A percentile compares a stretch with the other conserved stretches of the same genome.
Conservation (phyloP, 2,329 filamentous ascomycete genomes). For the Elsinoe ampelina region DNA sequence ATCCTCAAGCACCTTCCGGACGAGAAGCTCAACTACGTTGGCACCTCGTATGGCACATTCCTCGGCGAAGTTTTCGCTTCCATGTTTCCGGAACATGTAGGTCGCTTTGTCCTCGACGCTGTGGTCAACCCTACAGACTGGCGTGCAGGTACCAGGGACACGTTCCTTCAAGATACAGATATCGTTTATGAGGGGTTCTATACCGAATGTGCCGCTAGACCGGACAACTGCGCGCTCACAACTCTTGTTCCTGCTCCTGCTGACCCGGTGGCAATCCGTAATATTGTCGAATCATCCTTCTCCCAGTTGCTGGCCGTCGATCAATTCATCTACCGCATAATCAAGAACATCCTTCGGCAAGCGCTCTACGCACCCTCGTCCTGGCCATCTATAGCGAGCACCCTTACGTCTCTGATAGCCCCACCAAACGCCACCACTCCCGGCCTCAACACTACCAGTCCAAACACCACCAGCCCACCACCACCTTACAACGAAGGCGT, state of each 20-base stretch:
- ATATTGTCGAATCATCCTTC: neutral
- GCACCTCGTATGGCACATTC: slow-evolving; percentile 42
- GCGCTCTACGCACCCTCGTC: neutral
- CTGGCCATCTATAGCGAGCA: neutral
- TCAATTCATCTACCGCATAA: neutral
- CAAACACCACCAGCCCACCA: neutral
- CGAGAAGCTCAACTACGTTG: slow-evolving; percentile 36
- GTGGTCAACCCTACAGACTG: slow-evolving; percentile 36
- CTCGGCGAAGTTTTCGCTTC: slow-evolving; percentile 34
- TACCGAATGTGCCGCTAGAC: slow-evolving; percentile 31
- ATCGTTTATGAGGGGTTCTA: slow-evolving; percentile 39
- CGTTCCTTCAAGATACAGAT: slow-evolving; percentile 25
- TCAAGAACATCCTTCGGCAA: neutral
- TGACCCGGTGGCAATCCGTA: neutral
- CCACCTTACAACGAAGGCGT: slow-evolving; percentile 1
- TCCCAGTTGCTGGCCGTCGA: neutral
- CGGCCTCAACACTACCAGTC: neutral
- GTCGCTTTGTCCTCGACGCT: slow-evolving; percentile 35
- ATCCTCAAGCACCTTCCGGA: slow-evolving; percentile 33
- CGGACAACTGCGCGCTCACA: slow-evolving; percentile 28
- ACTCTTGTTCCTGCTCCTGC: neutral
- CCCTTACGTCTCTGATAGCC: neutral
- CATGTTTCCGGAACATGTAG: slow-evolving; percentile 32
- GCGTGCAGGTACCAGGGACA: slow-evolving; percentile 16
- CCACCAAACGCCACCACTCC: neutral